Base-by-base conservation (phyloP, 352 stramenopile species). In the Hyaloperonospora brassicae region DNA sequence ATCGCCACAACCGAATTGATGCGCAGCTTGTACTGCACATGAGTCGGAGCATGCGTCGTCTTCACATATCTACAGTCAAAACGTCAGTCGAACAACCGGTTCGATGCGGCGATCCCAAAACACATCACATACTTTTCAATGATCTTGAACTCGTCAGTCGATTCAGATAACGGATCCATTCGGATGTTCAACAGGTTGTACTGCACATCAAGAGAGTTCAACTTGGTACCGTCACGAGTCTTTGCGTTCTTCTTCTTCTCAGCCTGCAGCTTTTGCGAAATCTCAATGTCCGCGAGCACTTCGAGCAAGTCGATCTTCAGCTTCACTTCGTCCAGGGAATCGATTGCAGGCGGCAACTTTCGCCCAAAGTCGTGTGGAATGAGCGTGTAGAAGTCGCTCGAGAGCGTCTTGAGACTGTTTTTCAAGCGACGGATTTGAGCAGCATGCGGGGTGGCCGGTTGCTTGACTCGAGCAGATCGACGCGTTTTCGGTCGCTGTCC, bases 341-440 rank as follows among this genome's bases (percentile, higher is more conserved):
- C 72, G 45, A 89, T 83, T 14, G 72, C 24, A 13, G 76, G 79
- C 13, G 79, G 79, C 25, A 86, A 46, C 13, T 66, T 61, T 17
- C 73, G 67, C 0, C 79, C 76, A 56, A 87, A 86, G 27, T 89
- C 70, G 46, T 89, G 79, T 10, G 79, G 79, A 41, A 89, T 84
- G 27, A 89, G 40, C 25, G 76, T 78, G 64, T 89, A 89, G 46
- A 89, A 87, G 9, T 80, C 70, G 41, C 68, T 86, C 8, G 73
- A 77, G 0, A 86, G 59, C 17, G 66, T 36, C 47, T 87, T 89
- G 5, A 89, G 56, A 21, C 74, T 66, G 2, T 25, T 59, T 50
- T 83, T 86, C 11, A 79, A 60, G 27, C 66, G 64, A 49, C 66
- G 59, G 11, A 79, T 62, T 34, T 72, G 52, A 12, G 59, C 40